A percentile compares a stretch with the other conserved stretches of the same genome.
Evolutionary conservation across 192 early-diverging fungal genomes (phyloP).

Genomic region (Umbelopsis sp.): DNA sequence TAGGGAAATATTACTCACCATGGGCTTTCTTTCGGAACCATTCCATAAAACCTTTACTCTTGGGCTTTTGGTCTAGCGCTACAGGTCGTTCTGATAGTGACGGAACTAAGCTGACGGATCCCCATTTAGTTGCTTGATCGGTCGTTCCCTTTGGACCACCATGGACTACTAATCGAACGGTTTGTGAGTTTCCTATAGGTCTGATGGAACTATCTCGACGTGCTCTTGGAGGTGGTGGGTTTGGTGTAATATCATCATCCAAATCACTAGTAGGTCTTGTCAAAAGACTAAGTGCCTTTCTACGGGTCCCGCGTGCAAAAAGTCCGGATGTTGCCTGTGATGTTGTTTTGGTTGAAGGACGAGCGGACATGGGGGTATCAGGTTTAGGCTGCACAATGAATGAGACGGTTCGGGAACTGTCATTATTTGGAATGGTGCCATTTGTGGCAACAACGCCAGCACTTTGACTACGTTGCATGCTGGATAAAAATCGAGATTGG

Average conservation of each 20-base stretch:
- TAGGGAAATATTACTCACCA: too few relatives aligned
- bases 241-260: neutral
- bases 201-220: neutral
- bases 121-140: neutral
- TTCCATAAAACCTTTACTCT: conserved; percentile 68
- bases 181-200: neutral
- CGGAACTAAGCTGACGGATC: neutral
- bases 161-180: neutral
- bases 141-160: neutral
- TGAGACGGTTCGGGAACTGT: neutral
- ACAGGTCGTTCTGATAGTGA: conserved; percentile 5
- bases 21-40: conserved; percentile 70
- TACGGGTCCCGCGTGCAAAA: conserved; percentile 29
- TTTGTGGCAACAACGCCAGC: neutral
- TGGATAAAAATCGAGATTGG: conserved; percentile 36
- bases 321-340: neutral
- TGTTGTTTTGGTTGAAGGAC: neutral
- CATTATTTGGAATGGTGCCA: neutral
- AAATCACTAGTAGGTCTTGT: conserved; percentile 18
- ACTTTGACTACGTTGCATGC: conserved; percentile 23
- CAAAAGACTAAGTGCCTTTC: conserved; percentile 35
- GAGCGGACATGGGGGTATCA: neutral
- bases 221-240: neutral
- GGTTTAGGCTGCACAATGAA: neutral
- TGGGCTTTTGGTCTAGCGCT: conserved; percentile 18